These are phyloP conservation scores for Kitagawia praeruptora DNA, from an alignment of 129 eudicot species.

Conservation along the genomic window DNA sequence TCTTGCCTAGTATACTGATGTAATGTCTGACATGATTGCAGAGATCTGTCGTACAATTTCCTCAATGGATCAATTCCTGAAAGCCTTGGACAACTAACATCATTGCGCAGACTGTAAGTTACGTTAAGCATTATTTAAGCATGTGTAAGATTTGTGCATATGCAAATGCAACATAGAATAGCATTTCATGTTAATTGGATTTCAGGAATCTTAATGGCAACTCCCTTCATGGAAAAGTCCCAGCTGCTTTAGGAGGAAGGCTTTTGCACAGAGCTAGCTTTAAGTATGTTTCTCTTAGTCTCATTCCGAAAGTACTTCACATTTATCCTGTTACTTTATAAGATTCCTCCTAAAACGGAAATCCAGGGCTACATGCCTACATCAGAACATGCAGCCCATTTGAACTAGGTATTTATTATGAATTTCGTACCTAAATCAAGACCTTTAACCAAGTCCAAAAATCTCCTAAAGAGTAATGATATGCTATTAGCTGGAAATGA, in stretches of 20 bases:
- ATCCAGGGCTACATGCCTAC: background rate
- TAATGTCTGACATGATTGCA: conserved; percentile 25
- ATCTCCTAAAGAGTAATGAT: background rate
- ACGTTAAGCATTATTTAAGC: background rate
- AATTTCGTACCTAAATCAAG: background rate
- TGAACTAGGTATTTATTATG: background rate
- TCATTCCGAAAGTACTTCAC: background rate
- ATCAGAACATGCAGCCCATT: background rate
- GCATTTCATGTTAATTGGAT: conserved; percentile 4
- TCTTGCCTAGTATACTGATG: background rate
- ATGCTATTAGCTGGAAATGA: background rate
- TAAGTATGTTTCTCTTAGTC: conserved; percentile 46
- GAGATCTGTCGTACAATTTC: conserved; percentile 88
- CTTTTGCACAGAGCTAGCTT: conserved; percentile 97
- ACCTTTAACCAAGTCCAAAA: background rate
- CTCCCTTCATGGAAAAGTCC: conserved; percentile 84
- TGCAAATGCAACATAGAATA: background rate
- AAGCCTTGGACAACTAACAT: conserved; percentile 73
- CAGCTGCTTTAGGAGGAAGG: conserved; percentile 84
- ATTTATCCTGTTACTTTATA: background rate
- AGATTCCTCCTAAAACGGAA: background rate
- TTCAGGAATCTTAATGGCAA: conserved; percentile 83
- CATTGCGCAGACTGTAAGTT: conserved; percentile 69
- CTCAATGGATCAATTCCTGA: conserved; percentile 92
- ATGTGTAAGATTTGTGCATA: background rate